phyloP scores from a whole-genome alignment of 306 rosid genomes.

The Cucurbita pepo region DNA sequence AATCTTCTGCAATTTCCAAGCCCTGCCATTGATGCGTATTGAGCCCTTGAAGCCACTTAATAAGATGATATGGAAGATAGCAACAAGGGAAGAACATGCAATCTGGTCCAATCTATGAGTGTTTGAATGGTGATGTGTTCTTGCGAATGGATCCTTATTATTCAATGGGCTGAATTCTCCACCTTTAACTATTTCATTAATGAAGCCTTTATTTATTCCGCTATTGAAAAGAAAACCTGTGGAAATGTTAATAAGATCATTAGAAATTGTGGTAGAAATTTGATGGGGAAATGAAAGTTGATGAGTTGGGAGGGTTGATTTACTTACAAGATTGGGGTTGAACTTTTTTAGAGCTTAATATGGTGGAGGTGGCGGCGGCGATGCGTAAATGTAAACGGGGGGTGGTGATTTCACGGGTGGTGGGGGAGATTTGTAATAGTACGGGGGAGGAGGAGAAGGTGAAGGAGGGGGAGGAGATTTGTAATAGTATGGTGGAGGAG shows the following conservation, averaged over 20 bases:
- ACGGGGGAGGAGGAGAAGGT: no score
- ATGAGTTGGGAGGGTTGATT: neutral
- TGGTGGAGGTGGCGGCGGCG: constrained; percentile 58
- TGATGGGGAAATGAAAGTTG: neutral
- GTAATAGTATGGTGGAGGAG: no score
- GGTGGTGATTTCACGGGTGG: constrained; percentile 21
- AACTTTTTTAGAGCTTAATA: constrained; percentile 19
- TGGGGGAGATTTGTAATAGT: neutral
- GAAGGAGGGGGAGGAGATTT: no score
- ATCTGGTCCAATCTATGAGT: constrained; percentile 19
- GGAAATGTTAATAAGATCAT: neutral
- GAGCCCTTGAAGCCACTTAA: constrained; percentile 11
- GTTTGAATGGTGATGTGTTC: constrained; percentile 12
- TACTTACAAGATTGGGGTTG: constrained; percentile 46
- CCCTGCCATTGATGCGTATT: neutral
- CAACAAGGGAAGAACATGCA: constrained; percentile 35
- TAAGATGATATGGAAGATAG: constrained; percentile 32
- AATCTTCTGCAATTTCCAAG: neutral
- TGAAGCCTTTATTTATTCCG: constrained; percentile 57
- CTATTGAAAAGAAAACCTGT: constrained; percentile 55
- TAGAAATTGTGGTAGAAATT: neutral
- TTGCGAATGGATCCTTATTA: constrained; percentile 45
- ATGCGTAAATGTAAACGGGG: constrained; percentile 20
- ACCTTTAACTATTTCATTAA: constrained; percentile 21
- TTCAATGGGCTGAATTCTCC: constrained; percentile 39